Percentiles rank a stretch among this genome's conserved stretches.
Evolutionary conservation across 164 flowering plant species (phyloP).

Genomic region (Chloranthus sessilifolius): DNA sequence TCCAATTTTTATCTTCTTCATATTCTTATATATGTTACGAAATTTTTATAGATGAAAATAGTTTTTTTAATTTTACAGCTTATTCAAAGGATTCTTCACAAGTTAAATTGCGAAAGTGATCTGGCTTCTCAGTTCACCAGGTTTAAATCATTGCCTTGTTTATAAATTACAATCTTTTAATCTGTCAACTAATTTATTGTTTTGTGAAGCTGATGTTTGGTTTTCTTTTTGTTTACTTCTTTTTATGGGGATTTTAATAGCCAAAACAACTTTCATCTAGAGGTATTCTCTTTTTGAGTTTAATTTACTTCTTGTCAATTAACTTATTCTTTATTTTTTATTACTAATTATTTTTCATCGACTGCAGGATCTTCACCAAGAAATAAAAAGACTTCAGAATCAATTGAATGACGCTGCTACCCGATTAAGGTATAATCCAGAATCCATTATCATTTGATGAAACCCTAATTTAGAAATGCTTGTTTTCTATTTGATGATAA

Average conservation of each 20-base stretch:
- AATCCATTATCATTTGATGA: background rate
- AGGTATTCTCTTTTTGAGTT: slow-evolving; percentile 3
- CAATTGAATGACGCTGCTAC: slow-evolving; percentile 1
- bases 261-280: background rate
- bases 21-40: too few relatives aligned
- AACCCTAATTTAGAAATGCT: background rate
- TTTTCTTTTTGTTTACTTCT: background rate
- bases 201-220: too few relatives aligned
- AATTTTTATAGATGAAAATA: background rate
- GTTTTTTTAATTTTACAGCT: slow-evolving; percentile 22
- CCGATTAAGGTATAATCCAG: background rate
- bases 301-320: background rate
- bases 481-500: background rate
- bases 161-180: background rate
- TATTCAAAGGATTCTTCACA: slow-evolving; percentile 33
- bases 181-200: background rate
- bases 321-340: background rate
- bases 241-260: background rate
- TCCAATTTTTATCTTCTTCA: background rate
- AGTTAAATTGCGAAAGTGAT: slow-evolving; percentile 39
- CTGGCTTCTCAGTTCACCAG: slow-evolving; percentile 35
- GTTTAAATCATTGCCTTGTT: slow-evolving; percentile 10
- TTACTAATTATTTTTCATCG: background rate
- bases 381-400: background rate
- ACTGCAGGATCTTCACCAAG: slow-evolving; percentile 7